Conservation (phyloP, 208 protist species). For the Strigomonas culicis region DNA sequence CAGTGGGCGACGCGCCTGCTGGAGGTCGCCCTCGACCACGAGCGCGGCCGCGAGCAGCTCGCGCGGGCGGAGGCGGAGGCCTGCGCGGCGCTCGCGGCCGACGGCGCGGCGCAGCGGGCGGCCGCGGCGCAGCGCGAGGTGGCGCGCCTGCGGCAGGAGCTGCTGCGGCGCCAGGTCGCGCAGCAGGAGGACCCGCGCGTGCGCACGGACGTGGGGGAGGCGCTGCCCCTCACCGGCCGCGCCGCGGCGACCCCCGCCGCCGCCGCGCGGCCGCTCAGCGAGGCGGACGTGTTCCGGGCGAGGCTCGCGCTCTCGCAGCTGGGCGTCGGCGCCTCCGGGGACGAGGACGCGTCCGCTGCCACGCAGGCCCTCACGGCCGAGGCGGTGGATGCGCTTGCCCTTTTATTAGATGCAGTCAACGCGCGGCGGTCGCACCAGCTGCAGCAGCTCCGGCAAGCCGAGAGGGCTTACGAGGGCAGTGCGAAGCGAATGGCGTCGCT, state of each 20-base stretch:
- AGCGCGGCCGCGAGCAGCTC: not conserved
- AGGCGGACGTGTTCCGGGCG: not conserved
- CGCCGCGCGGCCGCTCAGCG: not conserved
- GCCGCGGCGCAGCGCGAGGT: not conserved
- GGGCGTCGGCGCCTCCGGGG: not conserved
- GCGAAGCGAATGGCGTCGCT: not conserved
- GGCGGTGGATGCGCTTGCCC: not conserved
- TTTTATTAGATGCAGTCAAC: not conserved
- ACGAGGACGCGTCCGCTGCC: not conserved
- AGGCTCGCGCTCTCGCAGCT: not conserved
- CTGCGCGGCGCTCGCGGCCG: not conserved
- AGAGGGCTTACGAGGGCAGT: constrained; percentile 18
- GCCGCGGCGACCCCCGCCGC: not conserved
- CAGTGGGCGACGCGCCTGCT: too few relatives aligned
- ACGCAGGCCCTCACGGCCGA: not conserved
- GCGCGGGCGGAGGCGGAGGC: not conserved
- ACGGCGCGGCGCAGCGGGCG: not conserved
- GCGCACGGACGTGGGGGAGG: not conserved
- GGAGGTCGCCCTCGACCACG: not conserved
- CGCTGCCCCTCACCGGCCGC: not conserved
- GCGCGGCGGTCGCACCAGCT: not conserved
- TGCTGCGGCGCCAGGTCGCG: too few relatives aligned
- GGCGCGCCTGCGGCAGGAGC: not conserved
- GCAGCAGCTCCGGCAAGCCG: not conserved
- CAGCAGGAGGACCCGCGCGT: too few relatives aligned